Evolutionary conservation across 2,329 filamentous ascomycete species (phyloP), one percentile per base, ranked within the genome.

Genomic region (Tolypocladium sp.): DNA sequence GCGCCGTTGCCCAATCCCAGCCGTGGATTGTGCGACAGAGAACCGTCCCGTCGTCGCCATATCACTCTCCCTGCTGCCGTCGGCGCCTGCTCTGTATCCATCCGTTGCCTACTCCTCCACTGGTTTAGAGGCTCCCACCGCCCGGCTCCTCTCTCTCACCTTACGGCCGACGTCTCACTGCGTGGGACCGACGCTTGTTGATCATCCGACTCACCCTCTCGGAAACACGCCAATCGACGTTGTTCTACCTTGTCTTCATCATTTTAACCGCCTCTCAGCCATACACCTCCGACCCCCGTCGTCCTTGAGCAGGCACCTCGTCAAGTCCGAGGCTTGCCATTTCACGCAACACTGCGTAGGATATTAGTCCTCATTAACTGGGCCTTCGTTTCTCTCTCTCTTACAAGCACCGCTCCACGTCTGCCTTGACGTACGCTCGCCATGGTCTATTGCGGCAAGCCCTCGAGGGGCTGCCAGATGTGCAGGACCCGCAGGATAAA

Each of bases 401-500:
- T n/a, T 42, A 12, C 27, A 17, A n/a, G 20, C 49, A 13, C 27
- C 49, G 4, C 2, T 22, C 52, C 22, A 20, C 33, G n/a, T 17
- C 22, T 55, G 22, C 17, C n/a, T 38, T 2, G 10, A 46, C n/a
- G n/a, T 22, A 7, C 35, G 17, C 51, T 60, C 71, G 74, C 60
- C 63, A 87, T 87, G 84, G 84, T 86, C 15, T 87, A 86, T 66
- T 85, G 82, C 62, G 85, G 85, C 49, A 86, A 85, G 73, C 83
- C 85, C 67, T 87, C 84, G 1, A 76, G 79, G 74, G 88, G 87
- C 66, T 91, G 88, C 67, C 87, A 89, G 74, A 90, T 87, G 82
- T 91, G 88, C 70, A 82, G 87, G 69, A 87, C 82, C 41, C 80
- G 88, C 63, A 81, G 87, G 65, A 90, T 91, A 69, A 90, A 90